A percentile compares a stretch with the other conserved stretches of the same genome.
Conservation (phyloP, 371 early-diverging fungal genomes). For the Mortierella sp. region DNA sequence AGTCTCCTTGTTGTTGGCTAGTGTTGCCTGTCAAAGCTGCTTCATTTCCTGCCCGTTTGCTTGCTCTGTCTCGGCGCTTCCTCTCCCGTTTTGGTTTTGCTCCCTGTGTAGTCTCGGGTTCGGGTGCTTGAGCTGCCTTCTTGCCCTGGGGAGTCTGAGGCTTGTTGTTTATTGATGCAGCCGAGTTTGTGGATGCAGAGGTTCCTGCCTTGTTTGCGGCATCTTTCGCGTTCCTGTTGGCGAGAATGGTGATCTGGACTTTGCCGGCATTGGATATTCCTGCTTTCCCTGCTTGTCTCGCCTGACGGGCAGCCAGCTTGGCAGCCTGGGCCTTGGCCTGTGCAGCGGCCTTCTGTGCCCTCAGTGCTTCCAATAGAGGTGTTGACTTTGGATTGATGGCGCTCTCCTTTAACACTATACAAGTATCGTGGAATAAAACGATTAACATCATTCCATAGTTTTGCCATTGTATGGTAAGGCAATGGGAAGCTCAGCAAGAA, state of each 20-base stretch:
- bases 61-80: conserved; percentile 35
- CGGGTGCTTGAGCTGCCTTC: conserved; percentile 4
- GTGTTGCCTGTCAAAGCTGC: conserved; percentile 16
- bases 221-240: conserved; percentile 49
- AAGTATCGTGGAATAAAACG: not conserved
- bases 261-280: conserved; percentile 33
- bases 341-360: conserved; percentile 81
- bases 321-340: conserved; percentile 67
- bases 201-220: conserved; percentile 17
- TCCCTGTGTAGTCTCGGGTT: not conserved
- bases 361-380: conserved; percentile 82
- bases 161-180: conserved; percentile 16
- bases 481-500: not conserved
- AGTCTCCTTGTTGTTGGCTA: conserved; percentile 18
- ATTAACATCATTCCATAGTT: not conserved
- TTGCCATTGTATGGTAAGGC: not conserved
- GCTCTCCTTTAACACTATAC: conserved; percentile 50
- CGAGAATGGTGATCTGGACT: conserved; percentile 45
- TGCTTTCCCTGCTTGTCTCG: conserved; percentile 60
- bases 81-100: conserved; percentile 41
- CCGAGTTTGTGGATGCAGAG: conserved; percentile 9
- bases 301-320: conserved; percentile 59
- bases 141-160: conserved; percentile 18
- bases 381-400: conserved; percentile 64
- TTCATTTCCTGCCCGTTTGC: conserved; percentile 23